Base-by-base conservation (phyloP, 768 basidiomycete genomes). In the Crassisporium funariophilum region DNA sequence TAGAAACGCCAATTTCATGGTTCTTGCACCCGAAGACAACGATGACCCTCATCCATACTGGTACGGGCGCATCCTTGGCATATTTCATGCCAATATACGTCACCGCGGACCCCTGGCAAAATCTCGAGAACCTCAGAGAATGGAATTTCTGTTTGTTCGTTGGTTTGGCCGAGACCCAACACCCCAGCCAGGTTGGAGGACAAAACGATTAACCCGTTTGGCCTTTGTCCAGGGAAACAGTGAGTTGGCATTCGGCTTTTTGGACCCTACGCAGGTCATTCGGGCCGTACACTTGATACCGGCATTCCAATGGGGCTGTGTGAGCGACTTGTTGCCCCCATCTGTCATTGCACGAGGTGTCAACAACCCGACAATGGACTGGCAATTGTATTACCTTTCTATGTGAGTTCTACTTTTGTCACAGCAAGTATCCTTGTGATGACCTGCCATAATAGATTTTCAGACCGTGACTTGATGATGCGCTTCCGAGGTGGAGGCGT, bases 181-280 rank as follows among this genome's bases (percentile, higher is more conserved):
- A 12, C 36, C 43, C 19, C 2, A 11, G 11, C 34, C 24, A 10
- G 57, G 60, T 15, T 55, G 51, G 48, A 44, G 50, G 35, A 22
- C 51, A 9, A 25, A 35, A 22, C 46, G 42, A 1, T 39, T 62
- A 4, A 53, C 53, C 20, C 52, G 35, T 9, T 27, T 79, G 24
- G 59, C 61, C 0, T 79, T 74, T 42, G 44, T 76, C 1, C 43
- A 60, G 1, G 40, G 56, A 0, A 35, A 47, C 12, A 27, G 41
- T n/a, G 40, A 50, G 8, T 58, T 62, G 0, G 64, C 71, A 2
- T 81, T 78, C 51, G 69, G 76, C 0, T 81, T 82, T 38, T 13
- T 81, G 0, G 66, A 79, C 53, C 79, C 79, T 0, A 37, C 50
- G 0, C 47, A 59, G 0, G 66, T 81, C 10, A 52, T 80, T n/a